phyloP scores from a whole-genome alignment of 345 rosid species.

The Lepidium africanum region DNA sequence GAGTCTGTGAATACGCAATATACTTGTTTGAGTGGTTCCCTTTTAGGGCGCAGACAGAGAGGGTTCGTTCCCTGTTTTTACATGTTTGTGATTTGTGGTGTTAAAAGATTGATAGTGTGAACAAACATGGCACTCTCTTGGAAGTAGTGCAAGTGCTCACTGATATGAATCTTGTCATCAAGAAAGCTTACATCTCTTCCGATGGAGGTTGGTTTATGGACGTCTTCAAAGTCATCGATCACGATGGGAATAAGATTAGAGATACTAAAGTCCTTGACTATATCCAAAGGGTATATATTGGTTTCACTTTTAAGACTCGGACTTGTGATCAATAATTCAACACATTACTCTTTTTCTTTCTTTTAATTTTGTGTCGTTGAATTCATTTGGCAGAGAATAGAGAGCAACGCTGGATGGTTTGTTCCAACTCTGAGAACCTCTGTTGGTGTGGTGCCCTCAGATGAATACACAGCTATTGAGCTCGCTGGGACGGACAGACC shows the following conservation, averaged over 20 bases:
- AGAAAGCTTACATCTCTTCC: conserved; percentile 80
- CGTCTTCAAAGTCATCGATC: conserved; percentile 72
- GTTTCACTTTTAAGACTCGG: not conserved
- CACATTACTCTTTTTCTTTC: not conserved
- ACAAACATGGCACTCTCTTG: conserved; percentile 80
- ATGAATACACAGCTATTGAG: conserved; percentile 75
- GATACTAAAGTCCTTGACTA: conserved; percentile 48
- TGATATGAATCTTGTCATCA: conserved; percentile 76
- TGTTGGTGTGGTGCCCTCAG: conserved; percentile 74
- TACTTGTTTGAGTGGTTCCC: not conserved
- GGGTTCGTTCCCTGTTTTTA: not conserved
- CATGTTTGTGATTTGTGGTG: not conserved
- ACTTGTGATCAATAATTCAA: not conserved
- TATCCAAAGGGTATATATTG: conserved; percentile 64
- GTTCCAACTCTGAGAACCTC: conserved; percentile 51
- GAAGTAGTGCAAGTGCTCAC: conserved; percentile 87
- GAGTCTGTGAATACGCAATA: not conserved
- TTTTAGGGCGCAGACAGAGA: not conserved
- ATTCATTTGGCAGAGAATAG: conserved; percentile 52
- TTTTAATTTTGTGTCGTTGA: not conserved
- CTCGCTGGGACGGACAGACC: conserved; percentile 83
- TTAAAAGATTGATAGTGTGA: conserved; percentile 58
- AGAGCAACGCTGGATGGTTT: conserved; percentile 55
- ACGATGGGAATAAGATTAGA: conserved; percentile 56
- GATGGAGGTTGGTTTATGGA: conserved; percentile 98